Percentiles rank a stretch among this genome's conserved stretches.
These are phyloP conservation scores for Fusarium nisikadoi DNA, from an alignment of 2,329 filamentous ascomycete genomes.

Conservation along the genomic window DNA sequence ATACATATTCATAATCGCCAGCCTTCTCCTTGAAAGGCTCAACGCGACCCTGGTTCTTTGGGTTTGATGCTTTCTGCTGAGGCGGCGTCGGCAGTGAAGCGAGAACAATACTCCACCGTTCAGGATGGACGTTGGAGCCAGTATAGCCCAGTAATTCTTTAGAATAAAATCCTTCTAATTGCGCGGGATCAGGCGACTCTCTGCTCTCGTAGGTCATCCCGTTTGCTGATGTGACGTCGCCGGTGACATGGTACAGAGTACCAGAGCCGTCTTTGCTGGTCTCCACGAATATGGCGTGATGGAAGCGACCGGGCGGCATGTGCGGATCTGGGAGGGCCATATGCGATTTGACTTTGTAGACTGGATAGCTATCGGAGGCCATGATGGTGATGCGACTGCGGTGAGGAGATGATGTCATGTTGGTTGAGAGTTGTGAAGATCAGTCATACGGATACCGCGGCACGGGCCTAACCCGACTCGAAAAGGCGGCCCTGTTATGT, in stretches of 20 bases:
- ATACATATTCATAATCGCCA: fast-evolving
- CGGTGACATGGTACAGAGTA: background rate
- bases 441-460: background rate
- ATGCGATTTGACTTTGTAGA: background rate
- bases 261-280: background rate
- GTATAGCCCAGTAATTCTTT: background rate
- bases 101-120: background rate
- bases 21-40: background rate
- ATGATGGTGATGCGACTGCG: background rate
- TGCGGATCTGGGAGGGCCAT: background rate
- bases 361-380: background rate
- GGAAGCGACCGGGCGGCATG: background rate
- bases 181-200: fast-evolving
- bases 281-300: background rate
- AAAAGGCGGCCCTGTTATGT: no score
- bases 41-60: fast-evolving
- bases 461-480: no score
- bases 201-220: background rate
- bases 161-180: fast-evolving
- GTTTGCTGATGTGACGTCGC: background rate
- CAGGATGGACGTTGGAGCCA: fast-evolving
- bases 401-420: background rate
- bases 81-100: background rate
- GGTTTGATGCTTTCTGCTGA: background rate
- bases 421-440: background rate